phyloP scores from a whole-genome alignment of 805 yeast species.

The Saturnispora sanitii region DNA sequence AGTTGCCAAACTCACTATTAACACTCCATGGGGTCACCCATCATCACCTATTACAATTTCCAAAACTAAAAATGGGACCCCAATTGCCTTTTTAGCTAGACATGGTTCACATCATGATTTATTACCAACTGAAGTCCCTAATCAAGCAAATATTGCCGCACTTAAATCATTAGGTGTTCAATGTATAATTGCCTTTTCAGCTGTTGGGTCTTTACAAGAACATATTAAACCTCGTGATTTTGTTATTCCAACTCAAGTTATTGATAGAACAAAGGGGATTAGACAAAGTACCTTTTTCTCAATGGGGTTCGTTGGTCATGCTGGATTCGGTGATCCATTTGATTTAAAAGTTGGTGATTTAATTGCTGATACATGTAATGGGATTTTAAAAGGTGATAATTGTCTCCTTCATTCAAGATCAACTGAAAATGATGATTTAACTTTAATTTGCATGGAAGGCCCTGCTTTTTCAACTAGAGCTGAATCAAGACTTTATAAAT shows the following conservation, averaged over 20 bases:
- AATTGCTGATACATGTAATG: conserved; percentile 45
- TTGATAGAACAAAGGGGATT: conserved; percentile 94
- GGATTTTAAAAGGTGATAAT: conserved; percentile 46
- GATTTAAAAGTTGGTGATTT: conserved; percentile 62
- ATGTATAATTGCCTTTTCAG: conserved; percentile 85
- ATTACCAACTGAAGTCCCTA: conserved; percentile 87
- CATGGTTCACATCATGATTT: conserved; percentile 88
- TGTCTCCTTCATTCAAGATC: conserved; percentile 56
- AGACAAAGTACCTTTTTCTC: conserved; percentile 86
- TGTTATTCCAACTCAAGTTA: conserved; percentile 91
- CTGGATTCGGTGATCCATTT: conserved; percentile 95
- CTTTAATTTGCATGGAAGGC: conserved; percentile 96
- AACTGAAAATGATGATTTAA: conserved; percentile 59
- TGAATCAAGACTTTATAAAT: conserved; percentile 75
- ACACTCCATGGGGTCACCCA: conserved; percentile 97
- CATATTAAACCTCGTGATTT: conserved; percentile 92
- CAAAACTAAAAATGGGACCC: conserved; percentile 64
- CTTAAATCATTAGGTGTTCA: conserved; percentile 79
- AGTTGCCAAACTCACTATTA: conserved; percentile 69
- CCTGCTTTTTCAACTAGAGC: conserved; percentile 97
- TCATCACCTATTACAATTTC: conserved; percentile 90
- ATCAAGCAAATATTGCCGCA: conserved; percentile 92
- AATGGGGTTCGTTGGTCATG: conserved; percentile 92
- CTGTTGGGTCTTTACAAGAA: conserved; percentile 89
- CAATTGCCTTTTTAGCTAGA: conserved; percentile 89